phyloP scores from a whole-genome alignment of 2,329 filamentous ascomycete genomes.

The Phaeomoniella chlamydospora region DNA sequence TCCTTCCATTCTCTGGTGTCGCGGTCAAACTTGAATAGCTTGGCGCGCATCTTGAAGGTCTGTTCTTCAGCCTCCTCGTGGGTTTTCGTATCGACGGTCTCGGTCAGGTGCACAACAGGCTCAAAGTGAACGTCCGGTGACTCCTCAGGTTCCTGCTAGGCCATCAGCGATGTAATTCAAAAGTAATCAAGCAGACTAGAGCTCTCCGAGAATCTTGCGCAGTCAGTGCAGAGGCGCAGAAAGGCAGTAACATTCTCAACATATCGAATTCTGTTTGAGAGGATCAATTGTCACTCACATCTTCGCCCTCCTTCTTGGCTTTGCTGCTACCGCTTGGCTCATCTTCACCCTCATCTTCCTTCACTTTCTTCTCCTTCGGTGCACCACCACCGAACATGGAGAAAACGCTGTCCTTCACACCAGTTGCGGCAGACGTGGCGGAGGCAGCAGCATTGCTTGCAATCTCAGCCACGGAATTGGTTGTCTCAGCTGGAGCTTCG shows the following conservation, averaged over 20 bases:
- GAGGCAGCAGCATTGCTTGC: constrained; percentile 9
- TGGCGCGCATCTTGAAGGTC: constrained; percentile 98
- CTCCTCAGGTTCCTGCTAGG: constrained; percentile 53
- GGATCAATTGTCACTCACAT: too few relatives aligned
- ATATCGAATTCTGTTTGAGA: too few relatives aligned
- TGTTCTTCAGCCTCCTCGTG: constrained; percentile 98
- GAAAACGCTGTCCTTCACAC: constrained; percentile 51
- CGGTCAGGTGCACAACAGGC: constrained; percentile 87
- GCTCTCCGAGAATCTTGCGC: too few relatives aligned
- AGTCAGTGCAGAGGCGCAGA: too few relatives aligned
- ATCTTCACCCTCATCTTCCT: constrained; percentile 58
- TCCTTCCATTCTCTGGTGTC: constrained; percentile 97
- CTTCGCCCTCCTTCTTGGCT: constrained; percentile 48
- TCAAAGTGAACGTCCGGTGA: constrained; percentile 94
- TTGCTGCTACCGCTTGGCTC: constrained; percentile 84
- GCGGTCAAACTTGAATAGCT: constrained; percentile 96
- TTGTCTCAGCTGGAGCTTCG: constrained; percentile 6
- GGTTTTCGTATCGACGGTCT: constrained; percentile 94
- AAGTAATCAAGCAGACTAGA: too few relatives aligned
- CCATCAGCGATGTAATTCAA: too few relatives aligned
- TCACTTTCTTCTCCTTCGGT: constrained; percentile 91
- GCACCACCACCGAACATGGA: constrained; percentile 97
- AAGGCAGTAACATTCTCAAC: too few relatives aligned
- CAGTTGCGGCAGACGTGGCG: constrained; percentile 10
- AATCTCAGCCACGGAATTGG: constrained; percentile 9